Evolutionary conservation across 163 green algal genomes (phyloP).

Genomic region (Prototheca wickerhamii): DNA sequence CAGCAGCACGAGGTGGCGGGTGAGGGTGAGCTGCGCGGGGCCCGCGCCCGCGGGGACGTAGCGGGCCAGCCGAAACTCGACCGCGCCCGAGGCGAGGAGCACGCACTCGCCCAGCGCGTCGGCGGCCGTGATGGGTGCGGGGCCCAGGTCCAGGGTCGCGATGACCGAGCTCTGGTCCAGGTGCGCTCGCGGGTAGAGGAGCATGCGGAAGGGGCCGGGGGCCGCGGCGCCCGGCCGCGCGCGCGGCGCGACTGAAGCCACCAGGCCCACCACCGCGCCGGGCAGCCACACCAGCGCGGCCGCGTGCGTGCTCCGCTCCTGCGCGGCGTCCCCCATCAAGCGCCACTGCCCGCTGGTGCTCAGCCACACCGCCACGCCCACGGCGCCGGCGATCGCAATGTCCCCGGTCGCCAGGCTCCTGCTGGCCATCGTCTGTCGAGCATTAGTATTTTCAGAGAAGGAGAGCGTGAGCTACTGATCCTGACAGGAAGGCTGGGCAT

Average conservation of each 20-base stretch:
- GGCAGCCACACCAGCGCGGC: conserved; percentile 28
- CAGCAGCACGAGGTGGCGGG: conserved; percentile 75
- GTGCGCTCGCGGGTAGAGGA: conserved; percentile 69
- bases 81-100: conserved; percentile 51
- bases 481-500: too few relatives aligned
- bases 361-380: conserved; percentile 63
- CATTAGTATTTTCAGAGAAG: too few relatives aligned
- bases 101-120: conserved; percentile 61
- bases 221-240: not conserved
- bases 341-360: conserved; percentile 55
- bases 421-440: conserved; percentile 30
- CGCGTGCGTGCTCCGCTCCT: conserved; percentile 49
- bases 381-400: conserved; percentile 63
- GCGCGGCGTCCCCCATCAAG: conserved; percentile 78
- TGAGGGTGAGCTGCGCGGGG: conserved; percentile 17
- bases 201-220: conserved; percentile 38
- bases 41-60: not conserved
- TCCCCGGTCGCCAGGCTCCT: conserved; percentile 54
- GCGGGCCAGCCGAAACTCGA: conserved; percentile 64
- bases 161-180: conserved; percentile 68
- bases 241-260: not conserved
- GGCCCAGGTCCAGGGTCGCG: conserved; percentile 20
- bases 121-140: conserved; percentile 61
- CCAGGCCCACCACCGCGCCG: conserved; percentile 15
- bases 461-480: too few relatives aligned